Evolutionary conservation across 495 filamentous ascomycete species (phyloP).

Genomic region (Hypoxylon subgilvum): DNA sequence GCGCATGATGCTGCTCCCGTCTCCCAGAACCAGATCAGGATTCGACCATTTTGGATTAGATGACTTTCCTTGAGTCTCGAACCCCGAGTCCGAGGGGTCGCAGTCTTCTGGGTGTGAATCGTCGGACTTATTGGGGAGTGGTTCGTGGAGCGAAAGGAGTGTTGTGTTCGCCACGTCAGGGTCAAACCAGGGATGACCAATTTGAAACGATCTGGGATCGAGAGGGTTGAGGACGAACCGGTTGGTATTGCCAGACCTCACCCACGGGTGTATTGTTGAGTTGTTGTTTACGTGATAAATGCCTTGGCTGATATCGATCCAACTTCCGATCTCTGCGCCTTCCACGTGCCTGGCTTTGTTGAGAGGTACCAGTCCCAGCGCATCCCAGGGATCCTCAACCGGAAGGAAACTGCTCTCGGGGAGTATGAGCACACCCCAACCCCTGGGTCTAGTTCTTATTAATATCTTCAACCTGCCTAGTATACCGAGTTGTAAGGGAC

Average conservation of each 20-base stretch:
- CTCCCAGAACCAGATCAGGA: too few species aligned
- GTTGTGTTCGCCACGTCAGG: too few species aligned
- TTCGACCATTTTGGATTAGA: too few species aligned
- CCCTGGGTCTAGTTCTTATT: constrained; percentile 34
- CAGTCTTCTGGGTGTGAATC: too few species aligned
- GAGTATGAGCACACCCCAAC: constrained; percentile 57
- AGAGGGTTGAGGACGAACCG: constrained; percentile 22
- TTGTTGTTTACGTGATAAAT: constrained; percentile 35
- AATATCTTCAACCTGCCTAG: background rate
- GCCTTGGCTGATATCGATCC: constrained; percentile 30
- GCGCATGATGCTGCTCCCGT: constrained; percentile 57
- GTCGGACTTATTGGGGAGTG: too few species aligned
- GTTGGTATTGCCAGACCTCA: constrained; percentile 17
- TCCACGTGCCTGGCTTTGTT: constrained; percentile 21
- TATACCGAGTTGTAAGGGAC: background rate
- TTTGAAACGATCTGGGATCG: constrained; percentile 10
- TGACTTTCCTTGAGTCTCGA: too few species aligned
- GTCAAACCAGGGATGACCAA: constrained; percentile 19
- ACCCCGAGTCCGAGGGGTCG: too few species aligned
- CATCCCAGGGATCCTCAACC: constrained; percentile 38
- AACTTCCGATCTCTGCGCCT: constrained; percentile 14
- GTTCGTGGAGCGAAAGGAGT: too few species aligned
- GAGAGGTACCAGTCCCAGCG: constrained; percentile 42
- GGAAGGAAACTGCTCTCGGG: constrained; percentile 50
- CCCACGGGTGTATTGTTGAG: constrained; percentile 32